Evolutionary conservation across 192 early-diverging fungal species (phyloP).

Genomic region (Linnemannia hyalina): DNA sequence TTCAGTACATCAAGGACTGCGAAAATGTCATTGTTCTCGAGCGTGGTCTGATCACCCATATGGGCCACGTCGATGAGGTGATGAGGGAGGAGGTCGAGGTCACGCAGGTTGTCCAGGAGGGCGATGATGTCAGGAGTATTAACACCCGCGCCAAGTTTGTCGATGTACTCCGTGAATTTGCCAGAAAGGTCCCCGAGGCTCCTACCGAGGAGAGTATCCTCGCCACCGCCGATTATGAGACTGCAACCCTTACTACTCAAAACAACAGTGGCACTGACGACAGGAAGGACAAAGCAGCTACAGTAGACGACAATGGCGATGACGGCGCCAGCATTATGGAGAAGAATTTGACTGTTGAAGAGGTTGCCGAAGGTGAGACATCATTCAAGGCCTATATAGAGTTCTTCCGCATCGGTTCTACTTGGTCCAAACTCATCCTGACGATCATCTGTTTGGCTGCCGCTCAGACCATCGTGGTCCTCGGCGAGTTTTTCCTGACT

Average conservation of each 20-base stretch:
- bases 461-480: conserved; percentile 20
- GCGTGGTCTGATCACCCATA: conserved; percentile 48
- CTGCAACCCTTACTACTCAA: not conserved
- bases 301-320: not conserved
- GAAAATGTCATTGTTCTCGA: conserved; percentile 60
- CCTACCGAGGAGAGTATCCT: conserved; percentile 2
- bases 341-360: conserved; percentile 26
- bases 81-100: conserved; percentile 14
- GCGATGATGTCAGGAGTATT: not conserved
- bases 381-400: conserved; percentile 26
- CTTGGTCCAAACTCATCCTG: conserved; percentile 16
- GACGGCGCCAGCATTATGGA: conserved; percentile 9
- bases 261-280: not conserved
- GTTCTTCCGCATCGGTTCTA: conserved; percentile 35
- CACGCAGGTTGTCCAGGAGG: not conserved
- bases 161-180: conserved; percentile 13
- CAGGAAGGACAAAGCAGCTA: not conserved
- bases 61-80: not conserved
- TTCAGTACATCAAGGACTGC: conserved; percentile 61
- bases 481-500: conserved; percentile 63
- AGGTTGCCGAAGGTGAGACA: conserved; percentile 23
- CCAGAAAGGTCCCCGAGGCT: not conserved
- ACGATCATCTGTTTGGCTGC: conserved; percentile 14
- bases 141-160: conserved; percentile 8
- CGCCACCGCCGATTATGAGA: not conserved